These are phyloP conservation scores for Penicillium daleae DNA, from an alignment of 495 filamentous ascomycete genomes.

Conservation along the genomic window DNA sequence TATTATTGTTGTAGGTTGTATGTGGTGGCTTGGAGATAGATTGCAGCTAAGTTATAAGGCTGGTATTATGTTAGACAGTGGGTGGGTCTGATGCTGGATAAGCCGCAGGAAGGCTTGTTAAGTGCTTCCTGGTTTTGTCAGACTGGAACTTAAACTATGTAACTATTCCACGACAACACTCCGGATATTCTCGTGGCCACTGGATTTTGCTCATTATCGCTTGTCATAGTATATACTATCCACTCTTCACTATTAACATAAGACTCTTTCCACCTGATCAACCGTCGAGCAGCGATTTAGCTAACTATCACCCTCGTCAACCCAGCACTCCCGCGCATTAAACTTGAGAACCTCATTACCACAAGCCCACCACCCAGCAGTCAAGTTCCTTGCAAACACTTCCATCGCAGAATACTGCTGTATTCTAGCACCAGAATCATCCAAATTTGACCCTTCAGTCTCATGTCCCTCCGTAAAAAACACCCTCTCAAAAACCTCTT, in stretches of 20 bases:
- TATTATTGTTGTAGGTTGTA: neutral
- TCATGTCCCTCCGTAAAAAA: constrained; percentile 34
- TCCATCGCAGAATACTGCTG: constrained; percentile 68
- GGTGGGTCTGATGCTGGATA: neutral
- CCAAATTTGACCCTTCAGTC: neutral
- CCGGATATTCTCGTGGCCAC: neutral
- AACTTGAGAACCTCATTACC: constrained; percentile 86
- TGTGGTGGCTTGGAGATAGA: neutral
- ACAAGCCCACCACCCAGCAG: constrained; percentile 87
- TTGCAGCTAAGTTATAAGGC: neutral
- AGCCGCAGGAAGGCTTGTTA: neutral
- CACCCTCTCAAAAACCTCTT: constrained; percentile 55
- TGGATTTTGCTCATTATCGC: neutral
- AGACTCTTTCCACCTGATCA: neutral
- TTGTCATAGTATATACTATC: too few relatives aligned
- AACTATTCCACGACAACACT: neutral
- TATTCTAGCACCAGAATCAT: neutral
- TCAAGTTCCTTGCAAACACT: constrained; percentile 85
- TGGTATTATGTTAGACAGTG: neutral
- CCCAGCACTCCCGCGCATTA: constrained; percentile 73
- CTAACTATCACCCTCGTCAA: constrained; percentile 10
- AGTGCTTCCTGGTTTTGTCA: neutral
- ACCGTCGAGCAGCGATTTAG: neutral
- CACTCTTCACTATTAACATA: neutral
- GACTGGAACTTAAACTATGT: too few relatives aligned